These are phyloP conservation scores for Cucurbita maxima DNA, from an alignment of 306 rosid species.

Conservation along the genomic window DNA sequence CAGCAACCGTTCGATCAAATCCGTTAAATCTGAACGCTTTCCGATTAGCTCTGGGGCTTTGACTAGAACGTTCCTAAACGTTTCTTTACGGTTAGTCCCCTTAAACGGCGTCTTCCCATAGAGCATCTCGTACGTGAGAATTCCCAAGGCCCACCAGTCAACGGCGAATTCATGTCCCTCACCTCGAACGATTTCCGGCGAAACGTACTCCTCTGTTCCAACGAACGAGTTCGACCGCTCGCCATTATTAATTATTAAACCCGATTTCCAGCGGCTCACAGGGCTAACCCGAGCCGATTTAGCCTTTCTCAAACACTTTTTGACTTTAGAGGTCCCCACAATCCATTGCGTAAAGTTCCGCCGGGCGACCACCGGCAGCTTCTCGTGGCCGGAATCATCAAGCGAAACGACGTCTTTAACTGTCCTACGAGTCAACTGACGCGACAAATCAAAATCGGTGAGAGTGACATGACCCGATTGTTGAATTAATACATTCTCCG, in stretches of 20 bases:
- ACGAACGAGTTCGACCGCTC: constrained; percentile 83
- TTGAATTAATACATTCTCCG: constrained; percentile 78
- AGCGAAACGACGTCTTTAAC: not conserved
- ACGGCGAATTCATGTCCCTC: constrained; percentile 92
- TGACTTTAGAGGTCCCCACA: not conserved
- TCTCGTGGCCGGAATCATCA: not conserved
- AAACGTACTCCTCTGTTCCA: constrained; percentile 86
- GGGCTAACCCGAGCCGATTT: constrained; percentile 76
- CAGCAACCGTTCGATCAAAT: constrained; percentile 44
- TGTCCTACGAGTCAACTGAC: constrained; percentile 32
- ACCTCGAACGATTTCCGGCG: constrained; percentile 81
- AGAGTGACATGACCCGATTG: constrained; percentile 89
- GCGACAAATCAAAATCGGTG: constrained; percentile 88
- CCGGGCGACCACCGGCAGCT: constrained; percentile 12
- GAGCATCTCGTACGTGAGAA: constrained; percentile 60
- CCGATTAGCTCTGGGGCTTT: constrained; percentile 54
- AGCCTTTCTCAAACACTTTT: constrained; percentile 27
- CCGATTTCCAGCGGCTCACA: constrained; percentile 42
- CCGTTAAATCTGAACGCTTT: constrained; percentile 42
- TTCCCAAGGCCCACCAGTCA: constrained; percentile 93
- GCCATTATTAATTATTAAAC: constrained; percentile 46
- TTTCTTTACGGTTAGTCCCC: constrained; percentile 62
- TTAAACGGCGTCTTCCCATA: constrained; percentile 93
- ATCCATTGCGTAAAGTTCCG: constrained; percentile 45
- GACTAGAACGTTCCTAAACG: constrained; percentile 51